Evolutionary conservation across 257 asterid genomes (phyloP).

Genomic region (Gardenia jasminoides): DNA sequence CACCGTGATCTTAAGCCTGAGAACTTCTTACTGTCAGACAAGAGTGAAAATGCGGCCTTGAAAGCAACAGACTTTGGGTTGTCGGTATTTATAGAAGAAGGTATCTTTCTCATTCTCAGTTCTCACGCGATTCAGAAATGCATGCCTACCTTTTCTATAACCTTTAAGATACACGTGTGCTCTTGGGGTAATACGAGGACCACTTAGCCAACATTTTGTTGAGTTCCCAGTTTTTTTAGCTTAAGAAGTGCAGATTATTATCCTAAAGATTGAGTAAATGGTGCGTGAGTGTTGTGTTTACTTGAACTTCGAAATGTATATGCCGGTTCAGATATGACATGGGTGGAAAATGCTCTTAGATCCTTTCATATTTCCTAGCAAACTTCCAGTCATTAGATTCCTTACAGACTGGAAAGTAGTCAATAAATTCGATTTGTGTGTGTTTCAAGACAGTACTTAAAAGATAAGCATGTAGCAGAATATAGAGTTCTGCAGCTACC

Average conservation of each 20-base stretch:
- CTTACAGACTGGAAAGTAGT: neutral
- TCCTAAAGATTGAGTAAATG: neutral
- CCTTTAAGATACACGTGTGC: neutral
- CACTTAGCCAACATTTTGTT: neutral
- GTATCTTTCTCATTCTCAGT: conserved; percentile 23
- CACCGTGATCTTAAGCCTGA: conserved; percentile 87
- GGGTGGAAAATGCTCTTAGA: neutral
- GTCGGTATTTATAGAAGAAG: conserved; percentile 75
- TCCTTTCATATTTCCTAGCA: neutral
- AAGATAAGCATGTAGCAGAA: neutral
- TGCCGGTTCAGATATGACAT: neutral
- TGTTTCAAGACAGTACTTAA: neutral
- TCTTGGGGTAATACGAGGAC: neutral
- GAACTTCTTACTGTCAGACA: conserved; percentile 69
- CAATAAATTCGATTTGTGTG: neutral
- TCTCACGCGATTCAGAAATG: neutral
- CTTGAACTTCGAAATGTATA: neutral
- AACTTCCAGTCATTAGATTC: neutral
- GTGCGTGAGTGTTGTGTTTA: neutral
- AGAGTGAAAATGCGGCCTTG: conserved; percentile 49
- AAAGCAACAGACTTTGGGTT: conserved; percentile 83
- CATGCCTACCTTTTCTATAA: neutral
- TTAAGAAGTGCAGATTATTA: neutral
- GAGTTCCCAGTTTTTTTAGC: neutral
- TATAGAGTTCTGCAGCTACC: neutral